These are phyloP conservation scores for Colletotrichum lindemuthianum DNA, from an alignment of 2,329 filamentous ascomycete genomes.

Conservation along the genomic window DNA sequence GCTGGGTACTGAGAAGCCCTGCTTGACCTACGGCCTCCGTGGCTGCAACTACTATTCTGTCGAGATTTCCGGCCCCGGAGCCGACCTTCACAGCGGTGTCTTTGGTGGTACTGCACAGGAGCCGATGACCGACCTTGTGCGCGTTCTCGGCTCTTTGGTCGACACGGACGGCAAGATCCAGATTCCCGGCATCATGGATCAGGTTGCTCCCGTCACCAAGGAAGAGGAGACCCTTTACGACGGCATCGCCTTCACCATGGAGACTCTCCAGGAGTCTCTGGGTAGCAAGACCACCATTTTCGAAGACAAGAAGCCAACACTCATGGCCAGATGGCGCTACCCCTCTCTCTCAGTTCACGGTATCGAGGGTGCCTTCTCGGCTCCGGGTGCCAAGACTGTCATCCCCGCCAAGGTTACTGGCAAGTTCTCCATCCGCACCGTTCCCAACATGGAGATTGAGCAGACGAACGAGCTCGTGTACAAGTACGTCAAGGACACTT, in stretches of 20 bases:
- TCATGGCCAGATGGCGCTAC: constrained; percentile 97
- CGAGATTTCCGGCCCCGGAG: constrained; percentile 88
- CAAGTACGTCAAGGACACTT: constrained; percentile 84
- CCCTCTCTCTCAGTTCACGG: constrained; percentile 95
- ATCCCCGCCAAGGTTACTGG: constrained; percentile 97
- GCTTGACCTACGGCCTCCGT: constrained; percentile 94
- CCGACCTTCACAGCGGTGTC: constrained; percentile 95
- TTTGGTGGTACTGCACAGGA: constrained; percentile 97
- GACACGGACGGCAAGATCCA: constrained; percentile 91
- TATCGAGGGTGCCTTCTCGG: constrained; percentile 92
- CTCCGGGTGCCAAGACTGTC: constrained; percentile 95
- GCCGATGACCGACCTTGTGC: constrained; percentile 95
- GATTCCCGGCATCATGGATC: constrained; percentile 92
- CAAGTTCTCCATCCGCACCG: constrained; percentile 98
- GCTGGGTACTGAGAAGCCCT: constrained; percentile 98
- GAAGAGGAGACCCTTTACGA: constrained; percentile 92
- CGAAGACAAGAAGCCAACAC: constrained; percentile 86
- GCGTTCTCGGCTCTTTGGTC: constrained; percentile 84
- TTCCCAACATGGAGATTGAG: constrained; percentile 95
- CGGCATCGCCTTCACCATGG: constrained; percentile 94
- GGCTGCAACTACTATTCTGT: constrained; percentile 98
- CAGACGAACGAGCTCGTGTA: constrained; percentile 87
- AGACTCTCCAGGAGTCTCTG: constrained; percentile 90
- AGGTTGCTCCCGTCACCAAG: constrained; percentile 87
- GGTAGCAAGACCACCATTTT: constrained; percentile 90